Percentiles rank a stretch among this genome's conserved stretches.
phyloP scores from a whole-genome alignment of 345 rosid genomes.

The Brassica cretica region DNA sequence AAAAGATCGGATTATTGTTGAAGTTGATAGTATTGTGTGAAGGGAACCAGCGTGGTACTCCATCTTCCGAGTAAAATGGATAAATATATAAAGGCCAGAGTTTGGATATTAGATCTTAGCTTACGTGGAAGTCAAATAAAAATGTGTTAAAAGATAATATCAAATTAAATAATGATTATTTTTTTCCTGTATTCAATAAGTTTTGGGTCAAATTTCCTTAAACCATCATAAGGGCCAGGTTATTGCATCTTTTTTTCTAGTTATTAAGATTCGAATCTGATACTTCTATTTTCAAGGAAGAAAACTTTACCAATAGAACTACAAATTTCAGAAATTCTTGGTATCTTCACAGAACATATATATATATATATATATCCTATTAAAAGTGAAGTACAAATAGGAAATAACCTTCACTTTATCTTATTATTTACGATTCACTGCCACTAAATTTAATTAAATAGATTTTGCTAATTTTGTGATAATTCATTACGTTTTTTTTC shows the following conservation, averaged over 20 bases:
- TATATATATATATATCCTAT: too few species aligned
- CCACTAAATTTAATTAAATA: too few species aligned
- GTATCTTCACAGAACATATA: neutral
- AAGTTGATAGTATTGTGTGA: conserved; percentile 4
- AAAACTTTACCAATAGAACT: neutral
- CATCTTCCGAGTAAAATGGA: conserved; percentile 3
- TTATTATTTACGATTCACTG: too few species aligned
- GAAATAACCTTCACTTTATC: too few species aligned
- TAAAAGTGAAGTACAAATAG: too few species aligned
- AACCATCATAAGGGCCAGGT: too few species aligned
- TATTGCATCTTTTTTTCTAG: too few species aligned
- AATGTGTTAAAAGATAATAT: neutral
- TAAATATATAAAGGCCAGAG: conserved; percentile 8
- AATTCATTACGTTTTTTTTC: too few species aligned
- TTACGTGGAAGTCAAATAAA: conserved; percentile 4
- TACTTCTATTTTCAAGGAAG: neutral
- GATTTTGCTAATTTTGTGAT: too few species aligned
- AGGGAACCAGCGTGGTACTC: neutral
- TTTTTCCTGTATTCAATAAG: neutral
- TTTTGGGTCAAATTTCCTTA: too few species aligned
- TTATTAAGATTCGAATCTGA: too few species aligned
- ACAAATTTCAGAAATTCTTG: neutral
- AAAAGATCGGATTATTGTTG: neutral
- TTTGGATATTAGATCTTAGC: conserved; percentile 9
- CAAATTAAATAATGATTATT: neutral